Evolutionary conservation across 805 yeast genomes (phyloP).

Genomic region (Saturnispora besseyi): DNA sequence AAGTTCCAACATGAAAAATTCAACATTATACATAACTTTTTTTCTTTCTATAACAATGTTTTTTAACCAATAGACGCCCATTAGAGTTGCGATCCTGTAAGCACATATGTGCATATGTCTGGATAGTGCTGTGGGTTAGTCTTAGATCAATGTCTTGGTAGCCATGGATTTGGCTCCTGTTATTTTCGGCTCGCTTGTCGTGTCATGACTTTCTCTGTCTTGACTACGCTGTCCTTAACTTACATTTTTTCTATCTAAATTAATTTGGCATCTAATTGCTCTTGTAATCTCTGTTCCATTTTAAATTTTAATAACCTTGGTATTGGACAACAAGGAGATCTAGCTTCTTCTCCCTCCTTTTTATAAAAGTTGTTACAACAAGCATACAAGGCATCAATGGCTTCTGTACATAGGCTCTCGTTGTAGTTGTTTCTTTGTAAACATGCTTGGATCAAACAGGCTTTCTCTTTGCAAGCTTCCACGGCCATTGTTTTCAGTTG

Average conservation of each 20-base stretch:
- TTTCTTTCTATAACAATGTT: conserved; percentile 22
- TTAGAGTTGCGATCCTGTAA: conserved; percentile 59
- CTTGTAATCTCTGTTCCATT: conserved; percentile 52
- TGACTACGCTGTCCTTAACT: conserved; percentile 71
- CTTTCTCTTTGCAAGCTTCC: conserved; percentile 64
- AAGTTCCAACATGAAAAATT: neutral
- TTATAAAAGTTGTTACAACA: conserved; percentile 67
- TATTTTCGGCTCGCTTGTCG: conserved; percentile 49
- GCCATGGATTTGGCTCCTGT: conserved; percentile 24
- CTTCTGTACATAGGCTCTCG: conserved; percentile 63
- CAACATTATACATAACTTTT: neutral
- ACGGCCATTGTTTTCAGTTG: neutral
- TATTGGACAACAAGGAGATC: conserved; percentile 72
- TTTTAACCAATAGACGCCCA: conserved; percentile 63
- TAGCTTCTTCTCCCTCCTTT: conserved; percentile 47
- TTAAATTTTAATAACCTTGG: conserved; percentile 55
- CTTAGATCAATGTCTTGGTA: conserved; percentile 48
- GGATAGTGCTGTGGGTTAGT: conserved; percentile 86
- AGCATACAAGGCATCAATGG: conserved; percentile 60
- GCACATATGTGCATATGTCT: conserved; percentile 32
- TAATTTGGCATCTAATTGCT: conserved; percentile 50
- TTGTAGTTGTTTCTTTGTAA: conserved; percentile 51
- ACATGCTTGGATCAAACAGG: conserved; percentile 82
- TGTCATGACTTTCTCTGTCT: conserved; percentile 33
- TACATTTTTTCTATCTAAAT: conserved; percentile 32